Percentiles rank a stretch among this genome's conserved stretches.
These are phyloP conservation scores for Urostyla sp. DNA, from an alignment of 73 alveolate genomes.

Conservation along the genomic window DNA sequence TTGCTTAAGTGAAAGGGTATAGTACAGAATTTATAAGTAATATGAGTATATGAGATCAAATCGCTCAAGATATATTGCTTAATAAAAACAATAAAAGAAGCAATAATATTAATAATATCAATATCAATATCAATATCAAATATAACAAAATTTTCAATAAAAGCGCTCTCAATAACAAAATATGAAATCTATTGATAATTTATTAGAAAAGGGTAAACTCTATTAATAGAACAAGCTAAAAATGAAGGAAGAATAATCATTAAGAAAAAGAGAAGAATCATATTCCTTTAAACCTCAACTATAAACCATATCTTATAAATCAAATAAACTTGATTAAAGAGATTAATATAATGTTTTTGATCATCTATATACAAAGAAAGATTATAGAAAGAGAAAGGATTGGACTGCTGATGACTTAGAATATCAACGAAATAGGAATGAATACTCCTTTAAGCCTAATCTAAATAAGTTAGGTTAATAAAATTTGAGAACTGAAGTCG, in stretches of 20 bases:
- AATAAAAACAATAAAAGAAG: neutral
- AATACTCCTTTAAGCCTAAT: no score
- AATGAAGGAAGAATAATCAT: neutral
- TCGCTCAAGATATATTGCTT: neutral
- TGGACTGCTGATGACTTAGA: no score
- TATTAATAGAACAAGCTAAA: neutral
- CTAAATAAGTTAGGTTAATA: no score
- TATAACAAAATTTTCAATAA: neutral
- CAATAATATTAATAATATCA: neutral
- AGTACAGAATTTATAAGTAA: neutral
- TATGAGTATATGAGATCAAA: neutral
- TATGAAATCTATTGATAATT: neutral
- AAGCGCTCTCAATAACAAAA: neutral
- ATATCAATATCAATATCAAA: neutral
- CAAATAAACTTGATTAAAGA: neutral
- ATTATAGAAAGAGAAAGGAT: no score
- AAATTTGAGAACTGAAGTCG: no score
- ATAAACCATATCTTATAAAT: neutral
- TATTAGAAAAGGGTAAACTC: conserved; percentile 17
- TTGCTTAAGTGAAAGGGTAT: neutral
- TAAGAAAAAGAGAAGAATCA: neutral
- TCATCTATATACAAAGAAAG: neutral
- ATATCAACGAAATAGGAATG: no score
- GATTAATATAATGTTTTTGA: neutral
- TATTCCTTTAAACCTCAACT: conserved; percentile 25